Evolutionary conservation across 371 early-diverging fungal species (phyloP).

Genomic region (Chytridium lagenaria): DNA sequence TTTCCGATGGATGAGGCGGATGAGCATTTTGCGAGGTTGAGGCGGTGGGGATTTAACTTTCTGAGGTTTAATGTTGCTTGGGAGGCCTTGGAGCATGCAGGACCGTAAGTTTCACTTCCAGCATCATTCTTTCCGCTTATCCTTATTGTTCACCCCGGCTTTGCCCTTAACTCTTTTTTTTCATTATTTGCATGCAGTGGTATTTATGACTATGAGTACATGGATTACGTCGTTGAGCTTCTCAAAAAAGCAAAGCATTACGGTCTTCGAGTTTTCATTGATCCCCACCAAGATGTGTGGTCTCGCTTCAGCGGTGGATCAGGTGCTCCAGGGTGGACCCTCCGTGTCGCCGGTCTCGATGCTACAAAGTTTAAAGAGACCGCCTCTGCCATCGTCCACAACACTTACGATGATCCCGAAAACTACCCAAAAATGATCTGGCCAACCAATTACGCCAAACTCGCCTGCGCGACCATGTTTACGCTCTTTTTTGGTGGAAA

Average conservation of each 20-base stretch:
- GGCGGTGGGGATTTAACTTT: conserved; percentile 79
- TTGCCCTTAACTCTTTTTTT: too few relatives aligned
- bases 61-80: conserved; percentile 77
- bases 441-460: conserved; percentile 84
- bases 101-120: conserved; percentile 42
- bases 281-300: conserved; percentile 52
- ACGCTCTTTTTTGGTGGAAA: conserved; percentile 76
- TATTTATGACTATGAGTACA: conserved; percentile 77
- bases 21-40: conserved; percentile 72
- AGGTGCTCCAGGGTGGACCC: conserved; percentile 76
- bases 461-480: conserved; percentile 85
- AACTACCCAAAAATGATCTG: conserved; percentile 73
- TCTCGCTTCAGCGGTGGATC: conserved; percentile 33
- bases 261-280: conserved; percentile 53
- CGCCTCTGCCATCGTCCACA: conserved; percentile 77
- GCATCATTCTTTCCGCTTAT: background rate
- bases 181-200: too few relatives aligned
- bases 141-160: background rate
- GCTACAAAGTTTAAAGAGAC: conserved; percentile 65
- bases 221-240: conserved; percentile 73
- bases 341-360: conserved; percentile 75
- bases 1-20: conserved; percentile 82
- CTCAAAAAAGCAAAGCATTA: conserved; percentile 68
- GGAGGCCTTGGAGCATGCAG: conserved; percentile 68
- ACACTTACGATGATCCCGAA: conserved; percentile 63